These are phyloP conservation scores for Apophysomyces trapeziformis DNA, from an alignment of 371 early-diverging fungal species.

Conservation along the genomic window DNA sequence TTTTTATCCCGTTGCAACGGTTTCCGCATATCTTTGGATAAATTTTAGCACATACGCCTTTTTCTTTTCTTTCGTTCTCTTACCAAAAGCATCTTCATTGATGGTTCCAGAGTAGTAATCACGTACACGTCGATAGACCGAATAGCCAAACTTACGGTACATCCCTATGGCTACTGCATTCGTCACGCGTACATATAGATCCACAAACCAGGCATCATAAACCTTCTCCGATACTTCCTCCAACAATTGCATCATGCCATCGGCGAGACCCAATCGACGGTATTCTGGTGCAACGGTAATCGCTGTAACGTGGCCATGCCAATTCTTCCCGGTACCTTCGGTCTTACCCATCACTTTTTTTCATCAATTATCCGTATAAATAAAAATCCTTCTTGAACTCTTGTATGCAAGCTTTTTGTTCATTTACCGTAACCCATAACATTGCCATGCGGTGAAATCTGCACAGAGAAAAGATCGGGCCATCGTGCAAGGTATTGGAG, in stretches of 20 bases:
- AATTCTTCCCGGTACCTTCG: conserved; percentile 88
- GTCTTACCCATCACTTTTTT: conserved; percentile 93
- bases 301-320: conserved; percentile 99
- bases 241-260: conserved; percentile 87
- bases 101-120: conserved; percentile 86
- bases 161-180: conserved; percentile 96
- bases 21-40: conserved; percentile 84
- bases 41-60: not conserved
- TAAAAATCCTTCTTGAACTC: not conserved
- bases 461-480: conserved; percentile 92
- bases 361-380: not conserved
- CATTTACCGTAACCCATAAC: conserved; percentile 87
- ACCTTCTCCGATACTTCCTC: conserved; percentile 78
- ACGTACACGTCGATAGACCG: conserved; percentile 87
- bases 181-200: conserved; percentile 96
- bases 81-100: conserved; percentile 62
- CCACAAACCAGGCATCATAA: conserved; percentile 94
- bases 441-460: conserved; percentile 73
- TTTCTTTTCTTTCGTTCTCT: not conserved
- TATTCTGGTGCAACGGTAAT: conserved; percentile 97
- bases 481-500: conserved; percentile 91
- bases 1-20: conserved; percentile 78
- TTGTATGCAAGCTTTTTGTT: too few relatives aligned
- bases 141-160: conserved; percentile 96
- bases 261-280: conserved; percentile 92